Evolutionary conservation across 768 basidiomycete genomes (phyloP).

Genomic region (Lactarius evosmus): DNA sequence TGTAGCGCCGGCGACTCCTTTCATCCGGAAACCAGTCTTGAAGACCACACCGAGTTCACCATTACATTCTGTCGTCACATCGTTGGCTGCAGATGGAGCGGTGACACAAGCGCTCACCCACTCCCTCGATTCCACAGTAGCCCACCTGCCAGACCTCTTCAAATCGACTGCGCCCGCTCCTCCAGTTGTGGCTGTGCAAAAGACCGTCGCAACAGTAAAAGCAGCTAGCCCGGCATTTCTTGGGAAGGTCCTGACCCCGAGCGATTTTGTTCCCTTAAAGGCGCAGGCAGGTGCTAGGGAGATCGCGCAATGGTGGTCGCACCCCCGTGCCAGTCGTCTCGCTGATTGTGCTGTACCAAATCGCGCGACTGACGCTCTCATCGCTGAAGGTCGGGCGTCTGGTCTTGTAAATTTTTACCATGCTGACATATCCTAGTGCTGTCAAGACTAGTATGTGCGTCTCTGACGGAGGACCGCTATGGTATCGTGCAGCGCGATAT

Average conservation of each 20-base stretch:
- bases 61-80: slow-evolving; percentile 48
- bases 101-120: slow-evolving; percentile 43
- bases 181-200: slow-evolving; percentile 29
- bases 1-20: slow-evolving; percentile 39
- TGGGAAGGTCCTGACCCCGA: not conserved
- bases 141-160: slow-evolving; percentile 51
- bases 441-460: slow-evolving; percentile 63
- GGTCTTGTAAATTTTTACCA: not conserved
- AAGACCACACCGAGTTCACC: slow-evolving; percentile 48
- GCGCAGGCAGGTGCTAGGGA: slow-evolving; percentile 33
- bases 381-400: slow-evolving; percentile 51
- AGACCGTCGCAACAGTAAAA: slow-evolving; percentile 31
- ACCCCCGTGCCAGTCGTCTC: slow-evolving; percentile 49
- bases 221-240: slow-evolving; percentile 13
- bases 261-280: slow-evolving; percentile 33
- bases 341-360: slow-evolving; percentile 58
- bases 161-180: slow-evolving; percentile 23
- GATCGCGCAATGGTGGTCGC: slow-evolving; percentile 52
- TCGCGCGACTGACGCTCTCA: slow-evolving; percentile 57
- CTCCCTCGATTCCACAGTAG: slow-evolving; percentile 47
- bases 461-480: slow-evolving; percentile 75
- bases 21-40: slow-evolving; percentile 45
- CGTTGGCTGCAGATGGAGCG: slow-evolving; percentile 54
- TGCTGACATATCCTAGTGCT: slow-evolving; percentile 47
- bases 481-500: slow-evolving; percentile 85